phyloP scores from a whole-genome alignment of 495 filamentous ascomycete species.

The Tuber magnatum region DNA sequence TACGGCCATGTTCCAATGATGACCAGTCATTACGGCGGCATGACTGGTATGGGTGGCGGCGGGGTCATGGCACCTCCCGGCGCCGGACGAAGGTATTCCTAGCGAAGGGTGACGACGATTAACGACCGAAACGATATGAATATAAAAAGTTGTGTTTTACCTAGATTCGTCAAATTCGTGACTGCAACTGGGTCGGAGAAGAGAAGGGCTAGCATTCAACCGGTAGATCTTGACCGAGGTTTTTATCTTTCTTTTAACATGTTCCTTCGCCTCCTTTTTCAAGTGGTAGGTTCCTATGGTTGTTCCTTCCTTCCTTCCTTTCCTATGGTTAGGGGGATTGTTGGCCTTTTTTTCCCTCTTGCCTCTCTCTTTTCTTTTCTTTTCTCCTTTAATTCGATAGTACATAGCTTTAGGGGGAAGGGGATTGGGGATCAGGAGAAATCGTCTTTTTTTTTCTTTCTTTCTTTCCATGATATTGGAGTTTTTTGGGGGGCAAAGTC shows the following conservation, averaged over 20 bases:
- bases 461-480: background rate
- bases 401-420: background rate
- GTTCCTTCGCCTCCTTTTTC: background rate
- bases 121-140: conserved; percentile 33
- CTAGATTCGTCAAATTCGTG: conserved; percentile 29
- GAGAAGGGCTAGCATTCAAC: background rate
- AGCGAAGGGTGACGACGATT: conserved; percentile 27
- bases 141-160: conserved; percentile 36
- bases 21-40: conserved; percentile 25
- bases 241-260: background rate
- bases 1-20: conserved; percentile 32
- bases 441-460: background rate
- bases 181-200: background rate
- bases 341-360: background rate
- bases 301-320: background rate
- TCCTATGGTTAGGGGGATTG: background rate
- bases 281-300: background rate
- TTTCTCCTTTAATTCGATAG: background rate
- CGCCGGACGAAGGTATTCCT: conserved; percentile 35
- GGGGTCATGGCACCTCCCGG: conserved; percentile 35
- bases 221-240: background rate
- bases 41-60: conserved; percentile 23
- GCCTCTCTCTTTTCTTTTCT: background rate
- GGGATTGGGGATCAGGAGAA: background rate
- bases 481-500: background rate